Evolutionary conservation across 2,329 filamentous ascomycete species (phyloP), one percentile per base, ranked within the genome.

Genomic region (Epichloe scottii): DNA sequence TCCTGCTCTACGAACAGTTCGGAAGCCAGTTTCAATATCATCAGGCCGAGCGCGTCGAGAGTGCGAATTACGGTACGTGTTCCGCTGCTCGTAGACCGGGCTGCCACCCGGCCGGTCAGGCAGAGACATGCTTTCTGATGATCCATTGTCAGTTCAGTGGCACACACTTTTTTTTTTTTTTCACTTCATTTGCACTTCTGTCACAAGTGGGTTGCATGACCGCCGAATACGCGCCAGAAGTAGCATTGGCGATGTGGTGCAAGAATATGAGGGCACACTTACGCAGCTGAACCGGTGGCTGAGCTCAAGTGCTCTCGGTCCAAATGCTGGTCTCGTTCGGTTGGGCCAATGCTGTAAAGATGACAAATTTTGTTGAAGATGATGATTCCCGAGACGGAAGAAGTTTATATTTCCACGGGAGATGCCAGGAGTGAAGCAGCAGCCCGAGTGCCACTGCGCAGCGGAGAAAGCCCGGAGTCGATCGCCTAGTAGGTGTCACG

Each of bases 11-110:
- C 58, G 60, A 53, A 72, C 69, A 50, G 66, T 69, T 57, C 76
- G 77, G 46, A 68, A 68, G 51, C 79, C 82, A 38, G 82, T 72
- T 65, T 95, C 89, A 60, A 87, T 71, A 63, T 94, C 87, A 52
- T 77, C 76, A 46, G 81, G 79, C 53, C 77, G 77, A 49, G 71
- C 73, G 58, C 84, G 81, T 60, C 85, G 80, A 50, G 82, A 79
- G 26, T 80, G 77, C 42, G 85, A 84, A 56, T 82, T 81, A 59
- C 84, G 78, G 66, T 87, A 88, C 52, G 78, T 72, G 61, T 72
- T 77, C 60, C 78, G 75, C 54, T 80, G 77, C 58, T 84, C 79
- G 60, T 77, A 77, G 51, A 74, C 74, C 55, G 81, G 76, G 58
- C 73, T 76, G 58, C 77, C 77, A 62, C 81, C 80, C 52, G 85